Evolutionary conservation across 75 land plant genomes (phyloP), one percentile per base, ranked within the genome.

Genomic region (Selaginella tamariscina): DNA sequence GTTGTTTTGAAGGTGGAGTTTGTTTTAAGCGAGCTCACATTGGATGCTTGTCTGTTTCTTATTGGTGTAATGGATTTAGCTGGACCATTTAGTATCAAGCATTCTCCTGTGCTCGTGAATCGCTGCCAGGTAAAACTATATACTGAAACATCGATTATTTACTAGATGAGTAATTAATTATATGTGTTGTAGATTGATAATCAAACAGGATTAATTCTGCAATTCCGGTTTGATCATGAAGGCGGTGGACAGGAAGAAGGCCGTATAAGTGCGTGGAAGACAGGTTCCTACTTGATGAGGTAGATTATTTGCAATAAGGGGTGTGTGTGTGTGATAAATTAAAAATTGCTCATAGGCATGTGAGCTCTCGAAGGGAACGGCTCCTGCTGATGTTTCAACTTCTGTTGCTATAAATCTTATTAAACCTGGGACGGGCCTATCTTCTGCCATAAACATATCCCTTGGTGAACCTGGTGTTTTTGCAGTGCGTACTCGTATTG

Each of bases 81-180:
- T 72, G 92, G 97, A 57, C 97, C 97, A 65, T 91, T 72, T 70
- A 81, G 79, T 31, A 74, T 91, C 55, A 76, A 69, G 68, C 74
- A 74, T 59, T 82, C 92, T 56, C 74, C 68, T 15, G 83, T 88
- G 54, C 65, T 82, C 64, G 80, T 83, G 11, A 80, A 85, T 44
- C 70, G 88, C 56, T 88, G 93, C 87, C 82, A 82, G 97, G 97
- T 71, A 75, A 70, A 66, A 20, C 15, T 69, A 13, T 68, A 1
- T 28, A 59, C 27, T 26, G 63, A 2, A 59, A n/a, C 63, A 59
- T 2, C 20, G 27, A 5, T 8, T 22, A 9, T 9, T 9, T 22
- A 2, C 63, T 8, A 8, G 2, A 22, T 26, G 22, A 26, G 15
- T 22, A 8, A 59, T 9, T 49, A 49, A 20, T 49, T 49, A 49